Evolutionary conservation across 257 asterid genomes (phyloP).

Genomic region (Solanum tarijense): DNA sequence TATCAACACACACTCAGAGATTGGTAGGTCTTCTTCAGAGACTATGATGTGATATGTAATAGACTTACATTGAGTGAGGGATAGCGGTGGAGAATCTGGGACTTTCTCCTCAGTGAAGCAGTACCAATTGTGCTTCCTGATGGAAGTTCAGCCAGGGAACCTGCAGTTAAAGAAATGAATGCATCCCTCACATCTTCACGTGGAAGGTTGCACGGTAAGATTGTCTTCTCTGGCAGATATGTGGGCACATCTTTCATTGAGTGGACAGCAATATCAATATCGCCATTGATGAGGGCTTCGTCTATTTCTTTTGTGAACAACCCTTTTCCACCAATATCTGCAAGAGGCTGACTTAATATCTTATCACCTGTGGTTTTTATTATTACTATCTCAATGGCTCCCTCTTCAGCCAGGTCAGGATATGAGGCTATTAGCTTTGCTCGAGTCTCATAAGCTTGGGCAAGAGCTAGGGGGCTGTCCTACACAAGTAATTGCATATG

Average conservation of each 20-base stretch:
- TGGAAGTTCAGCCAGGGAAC: constrained; percentile 79
- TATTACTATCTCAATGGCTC: constrained; percentile 74
- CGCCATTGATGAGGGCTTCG: constrained; percentile 80
- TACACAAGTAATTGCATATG: constrained; percentile 21
- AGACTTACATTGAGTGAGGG: constrained; percentile 58
- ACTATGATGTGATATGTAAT: not conserved
- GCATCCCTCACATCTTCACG: constrained; percentile 98
- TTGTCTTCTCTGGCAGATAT: constrained; percentile 72
- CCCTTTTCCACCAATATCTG: constrained; percentile 99
- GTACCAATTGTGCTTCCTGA: constrained; percentile 78
- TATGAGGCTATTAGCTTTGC: constrained; percentile 59
- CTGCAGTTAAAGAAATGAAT: constrained; percentile 68
- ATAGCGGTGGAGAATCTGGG: constrained; percentile 82
- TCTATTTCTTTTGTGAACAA: constrained; percentile 93
- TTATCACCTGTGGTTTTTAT: constrained; percentile 95
- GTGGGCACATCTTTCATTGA: constrained; percentile 99
- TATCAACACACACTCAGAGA: not conserved
- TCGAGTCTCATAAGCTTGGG: constrained; percentile 93
- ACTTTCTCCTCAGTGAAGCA: constrained; percentile 93
- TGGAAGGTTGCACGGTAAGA: constrained; percentile 90
- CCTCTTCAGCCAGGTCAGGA: constrained; percentile 86
- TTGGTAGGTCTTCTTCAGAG: not conserved
- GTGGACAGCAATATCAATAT: constrained; percentile 94
- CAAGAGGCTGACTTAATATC: constrained; percentile 82
- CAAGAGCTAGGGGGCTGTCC: constrained; percentile 96